These are phyloP conservation scores for Nannizzia gypsea DNA, from an alignment of 2,329 filamentous ascomycete genomes.

Conservation along the genomic window DNA sequence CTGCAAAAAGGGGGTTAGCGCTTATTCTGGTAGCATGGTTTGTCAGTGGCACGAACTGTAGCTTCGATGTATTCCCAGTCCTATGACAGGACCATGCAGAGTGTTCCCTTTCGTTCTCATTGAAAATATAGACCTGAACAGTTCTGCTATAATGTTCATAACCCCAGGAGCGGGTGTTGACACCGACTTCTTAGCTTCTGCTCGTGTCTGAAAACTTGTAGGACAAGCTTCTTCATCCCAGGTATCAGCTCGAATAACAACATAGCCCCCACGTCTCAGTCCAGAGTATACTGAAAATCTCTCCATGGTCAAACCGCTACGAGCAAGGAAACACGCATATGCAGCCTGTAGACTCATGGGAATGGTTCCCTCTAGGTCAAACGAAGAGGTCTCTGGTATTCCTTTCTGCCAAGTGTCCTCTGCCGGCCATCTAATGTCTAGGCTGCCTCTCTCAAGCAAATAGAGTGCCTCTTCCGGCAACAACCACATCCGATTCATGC, in stretches of 20 bases:
- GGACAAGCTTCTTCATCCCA: constrained; percentile 24
- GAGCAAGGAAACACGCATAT: constrained; percentile 71
- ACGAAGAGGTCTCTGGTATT: constrained; percentile 18
- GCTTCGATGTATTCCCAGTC: constrained; percentile 42
- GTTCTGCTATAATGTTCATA: constrained; percentile 22
- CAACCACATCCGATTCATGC: constrained; percentile 61
- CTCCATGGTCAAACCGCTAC: constrained; percentile 54
- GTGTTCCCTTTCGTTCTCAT: constrained; percentile 19
- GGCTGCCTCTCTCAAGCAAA: constrained; percentile 70
- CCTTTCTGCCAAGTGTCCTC: constrained; percentile 17
- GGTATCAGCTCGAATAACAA: constrained; percentile 58
- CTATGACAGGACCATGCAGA: constrained; percentile 39
- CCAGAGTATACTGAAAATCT: constrained; percentile 81
- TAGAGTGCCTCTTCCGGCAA: constrained; percentile 87
- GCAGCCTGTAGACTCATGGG: constrained; percentile 85
- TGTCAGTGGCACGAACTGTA: constrained; percentile 31
- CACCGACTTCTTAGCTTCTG: constrained; percentile 8
- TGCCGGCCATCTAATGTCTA: constrained; percentile 77
- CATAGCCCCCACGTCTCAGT: constrained; percentile 71
- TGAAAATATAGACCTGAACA: constrained; percentile 26
- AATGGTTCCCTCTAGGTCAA: constrained; percentile 51
- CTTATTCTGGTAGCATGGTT: not conserved
- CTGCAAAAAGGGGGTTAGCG: constrained; percentile 49
- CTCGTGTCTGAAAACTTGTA: not conserved
- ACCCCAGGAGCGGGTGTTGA: constrained; percentile 16